Evolutionary conservation across 192 early-diverging fungal genomes (phyloP), one percentile per base, ranked within the genome.

Genomic region (Funneliformis geosporum): DNA sequence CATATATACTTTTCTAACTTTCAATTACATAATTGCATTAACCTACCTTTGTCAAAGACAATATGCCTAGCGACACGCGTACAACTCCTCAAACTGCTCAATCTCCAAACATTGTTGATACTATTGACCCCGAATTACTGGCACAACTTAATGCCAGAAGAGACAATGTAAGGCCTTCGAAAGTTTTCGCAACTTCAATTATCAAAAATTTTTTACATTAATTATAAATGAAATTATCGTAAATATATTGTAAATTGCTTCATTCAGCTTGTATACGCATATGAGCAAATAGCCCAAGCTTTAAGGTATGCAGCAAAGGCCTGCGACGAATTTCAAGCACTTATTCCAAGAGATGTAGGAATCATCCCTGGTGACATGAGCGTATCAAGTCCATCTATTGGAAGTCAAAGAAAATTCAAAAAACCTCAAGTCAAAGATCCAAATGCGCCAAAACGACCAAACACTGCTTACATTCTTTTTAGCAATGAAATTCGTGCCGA

Each of bases 381-480:
- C 14, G 59, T 16, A 5, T 40, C 38, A 16, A 44, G 27, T 28
- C 28, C 18, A n/a, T 10, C 46, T 12, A 27, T 43, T 39, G 55
- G 28, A 8, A 14, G 7, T 5, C 25, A 33, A 66, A 76, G 77
- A 50, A 79, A 69, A 59, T 47, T 50, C 16, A 46, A 60, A 50
- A 79, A 79, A 33, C 28, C 65, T 23, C 67, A 79, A 8, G 33
- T 25, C 11, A 96, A 98, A 91, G 94, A 96, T 90, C 91, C 93
- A 62, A 90, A 89, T 80, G 93, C 92, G 18, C 96, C 96, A 86
- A 98, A 98, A 90, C 93, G 94, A 87, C 89, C 92, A 5, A 88
- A 96, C 71, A 94, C 96, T 21, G 95, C 94, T 23, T 98, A 95
- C 89, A 92, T 98, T 87, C 88, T 95, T 85, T 98, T 94, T 86